Base-by-base conservation (phyloP, 2,329 filamentous ascomycete genomes). In the Ophiostoma triangulosporum region DNA sequence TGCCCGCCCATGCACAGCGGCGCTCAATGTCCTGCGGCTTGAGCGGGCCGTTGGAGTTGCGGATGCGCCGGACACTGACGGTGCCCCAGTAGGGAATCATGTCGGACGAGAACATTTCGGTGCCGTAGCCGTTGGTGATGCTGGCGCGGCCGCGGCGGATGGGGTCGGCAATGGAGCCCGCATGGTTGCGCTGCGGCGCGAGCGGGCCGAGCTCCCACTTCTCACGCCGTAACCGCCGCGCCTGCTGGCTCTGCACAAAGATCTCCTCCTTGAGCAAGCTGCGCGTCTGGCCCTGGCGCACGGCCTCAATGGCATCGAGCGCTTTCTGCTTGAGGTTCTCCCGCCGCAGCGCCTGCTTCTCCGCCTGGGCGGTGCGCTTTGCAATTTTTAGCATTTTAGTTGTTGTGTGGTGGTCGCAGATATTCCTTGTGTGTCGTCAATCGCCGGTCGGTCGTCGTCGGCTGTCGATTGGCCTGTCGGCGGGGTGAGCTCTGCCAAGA, bases 131-230 rank as follows among this genome's bases (percentile, higher is more conserved):
- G 53, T 55, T 57, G n/a, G 50, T 54, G 20, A 26, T 2, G 45
- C 46, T 51, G 12, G 31, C 2, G 6, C 26, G 53, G 32, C 57
- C 58, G 29, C 58, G 57, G 29, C 57, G 58, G 29, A 29, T 48
- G 17, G 45, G 14, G 54, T 60, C 58, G 12, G 51, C 51, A 15
- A 51, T 40, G 6, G 54, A 35, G 11, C 32, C 59, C 15, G 59
- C 54, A 43, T 59, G 56, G 68, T 93, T 84, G 61, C 83, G 77
- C 64, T 83, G 84, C 2, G 90, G 89, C 3, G 88, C 84, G 58
- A 95, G 65, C 8, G 86, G 78, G 0, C 90, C 91, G 59, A 88
- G 69, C 58, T 84, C 72, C 80, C 86, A 95, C 66, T 91, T 83
- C 65, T 95, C 85, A 57, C 75, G 77, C 52, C 85, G 77, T 50